Base-by-base conservation (phyloP, 129 eudicot genomes). In the Solidago caesia region DNA sequence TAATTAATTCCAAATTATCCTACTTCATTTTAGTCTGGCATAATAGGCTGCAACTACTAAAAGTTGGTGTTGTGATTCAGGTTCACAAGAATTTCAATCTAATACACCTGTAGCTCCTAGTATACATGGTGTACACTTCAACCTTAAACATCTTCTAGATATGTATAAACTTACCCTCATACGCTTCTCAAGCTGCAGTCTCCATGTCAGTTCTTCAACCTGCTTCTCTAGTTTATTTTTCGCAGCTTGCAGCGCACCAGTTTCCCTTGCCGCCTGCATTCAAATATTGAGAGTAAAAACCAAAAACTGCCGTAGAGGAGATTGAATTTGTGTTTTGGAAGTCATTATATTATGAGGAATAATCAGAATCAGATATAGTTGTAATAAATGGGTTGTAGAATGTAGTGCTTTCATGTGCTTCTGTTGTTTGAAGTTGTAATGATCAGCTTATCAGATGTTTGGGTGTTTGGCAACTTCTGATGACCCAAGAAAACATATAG, bases 221-320 rank as follows among this genome's bases (percentile, higher is more conserved):
- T 95, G 97, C 90, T 95, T 95, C 89, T 95, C 99, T 52, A 95
- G 84, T 81, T 95, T 95, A 82, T 89, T 95, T 84, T 95, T 95
- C 42, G 99, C 99, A 80, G 97, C 99, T 84, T 95, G 99, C 59
- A 95, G 92, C 64, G 99, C 99, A 74, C 99, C 99, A 51, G 99
- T 95, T 86, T 95, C 97, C 80, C 84, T 89, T 70, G 99, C 99
- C 84, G 97, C 99, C 99, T 95, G 73, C 14, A 55, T 65, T 46
- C 27, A 39, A 62, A 68, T 29, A 68, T 25, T 71, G 56, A 42
- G 42, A 64, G 45, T 62, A 61, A 71, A 55, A 51, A 75, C 51
- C 49, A 65, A 45, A 52, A 58, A 47, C 21, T 29, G 44, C 67
- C 21, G 59, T 47, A 11, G n/a, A 52, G 61, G 27, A 3, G 21